Evolutionary conservation across 495 filamentous ascomycete species (phyloP).

Genomic region (Aspergillus nanangensis): DNA sequence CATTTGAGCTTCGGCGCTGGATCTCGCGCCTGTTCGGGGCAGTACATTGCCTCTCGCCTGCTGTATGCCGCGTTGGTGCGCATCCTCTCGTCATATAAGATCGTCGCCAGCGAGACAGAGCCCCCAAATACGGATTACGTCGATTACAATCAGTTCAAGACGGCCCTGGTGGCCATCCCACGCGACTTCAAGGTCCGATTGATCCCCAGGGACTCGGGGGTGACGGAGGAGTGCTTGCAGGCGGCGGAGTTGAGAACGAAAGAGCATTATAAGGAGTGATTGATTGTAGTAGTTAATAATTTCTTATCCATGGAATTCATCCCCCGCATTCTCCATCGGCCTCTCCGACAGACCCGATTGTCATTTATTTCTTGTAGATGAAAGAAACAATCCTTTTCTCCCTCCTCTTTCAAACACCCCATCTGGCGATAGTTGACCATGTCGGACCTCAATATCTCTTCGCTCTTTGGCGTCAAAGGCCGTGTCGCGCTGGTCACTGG

Average conservation of each 20-base stretch:
- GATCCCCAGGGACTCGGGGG: conserved; percentile 36
- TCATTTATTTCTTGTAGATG: background rate
- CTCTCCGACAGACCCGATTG: background rate
- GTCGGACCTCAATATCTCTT: background rate
- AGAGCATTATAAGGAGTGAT: conserved; percentile 40
- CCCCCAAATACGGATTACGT: conserved; percentile 55
- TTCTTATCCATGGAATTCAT: too few species aligned
- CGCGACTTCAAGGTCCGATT: conserved; percentile 48
- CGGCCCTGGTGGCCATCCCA: conserved; percentile 51
- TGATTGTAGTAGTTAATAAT: background rate
- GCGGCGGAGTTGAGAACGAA: conserved; percentile 31
- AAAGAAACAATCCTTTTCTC: background rate
- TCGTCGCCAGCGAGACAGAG: conserved; percentile 42
- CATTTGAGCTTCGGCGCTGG: conserved; percentile 53
- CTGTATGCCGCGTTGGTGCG: conserved; percentile 47
- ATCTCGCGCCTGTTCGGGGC: conserved; percentile 48
- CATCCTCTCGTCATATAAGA: conserved; percentile 43
- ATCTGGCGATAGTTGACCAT: background rate
- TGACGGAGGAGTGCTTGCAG: conserved; percentile 29
- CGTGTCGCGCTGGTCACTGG: conserved; percentile 40
- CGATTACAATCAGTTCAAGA: conserved; percentile 54
- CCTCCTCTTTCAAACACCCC: background rate
- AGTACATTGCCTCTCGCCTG: conserved; percentile 45
- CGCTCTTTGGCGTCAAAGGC: conserved; percentile 22
- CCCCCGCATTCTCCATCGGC: background rate